A percentile compares a stretch with the other conserved stretches of the same genome.
Evolutionary conservation across 2,329 filamentous ascomycete species (phyloP).

Genomic region (Sphaerulina populicola): DNA sequence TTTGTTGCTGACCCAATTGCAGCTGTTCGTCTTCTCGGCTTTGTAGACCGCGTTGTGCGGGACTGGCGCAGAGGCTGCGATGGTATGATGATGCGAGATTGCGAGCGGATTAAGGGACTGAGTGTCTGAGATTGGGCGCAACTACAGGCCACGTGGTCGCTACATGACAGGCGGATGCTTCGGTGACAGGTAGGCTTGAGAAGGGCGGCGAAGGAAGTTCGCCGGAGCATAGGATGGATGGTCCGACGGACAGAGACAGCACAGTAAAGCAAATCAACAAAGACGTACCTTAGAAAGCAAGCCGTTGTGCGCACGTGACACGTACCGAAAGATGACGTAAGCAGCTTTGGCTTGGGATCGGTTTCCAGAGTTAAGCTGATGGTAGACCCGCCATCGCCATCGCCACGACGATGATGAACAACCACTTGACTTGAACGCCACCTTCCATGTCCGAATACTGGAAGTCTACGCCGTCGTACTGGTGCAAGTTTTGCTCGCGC

Average conservation of each 20-base stretch:
- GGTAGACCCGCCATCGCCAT: too few species aligned
- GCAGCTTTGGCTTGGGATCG: too few species aligned
- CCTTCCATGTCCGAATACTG: slow-evolving; percentile 83
- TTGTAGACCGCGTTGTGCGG: slow-evolving; percentile 34
- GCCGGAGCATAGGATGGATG: not conserved
- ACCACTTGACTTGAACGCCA: not conserved
- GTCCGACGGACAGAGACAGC: not conserved
- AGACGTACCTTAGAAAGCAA: too few species aligned
- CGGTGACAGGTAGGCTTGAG: not conserved
- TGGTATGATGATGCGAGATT: slow-evolving; percentile 2
- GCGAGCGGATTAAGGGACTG: slow-evolving; percentile 3
- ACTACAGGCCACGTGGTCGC: not conserved
- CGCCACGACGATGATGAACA: not conserved
- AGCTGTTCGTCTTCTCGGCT: slow-evolving; percentile 51
- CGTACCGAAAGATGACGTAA: too few species aligned
- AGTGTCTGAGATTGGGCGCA: slow-evolving; percentile 10
- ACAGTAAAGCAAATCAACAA: too few species aligned
- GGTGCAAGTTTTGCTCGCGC: slow-evolving; percentile 92
- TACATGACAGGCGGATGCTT: not conserved
- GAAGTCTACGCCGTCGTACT: slow-evolving; percentile 96
- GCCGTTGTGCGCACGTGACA: too few species aligned
- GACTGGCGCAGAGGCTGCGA: slow-evolving; percentile 9
- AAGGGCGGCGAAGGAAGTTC: not conserved
- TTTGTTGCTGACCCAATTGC: slow-evolving; percentile 17
- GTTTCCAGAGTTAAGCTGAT: too few species aligned